Evolutionary conservation across 768 basidiomycete species (phyloP), one percentile per base, ranked within the genome.

Genomic region (Termitomyces sp.): DNA sequence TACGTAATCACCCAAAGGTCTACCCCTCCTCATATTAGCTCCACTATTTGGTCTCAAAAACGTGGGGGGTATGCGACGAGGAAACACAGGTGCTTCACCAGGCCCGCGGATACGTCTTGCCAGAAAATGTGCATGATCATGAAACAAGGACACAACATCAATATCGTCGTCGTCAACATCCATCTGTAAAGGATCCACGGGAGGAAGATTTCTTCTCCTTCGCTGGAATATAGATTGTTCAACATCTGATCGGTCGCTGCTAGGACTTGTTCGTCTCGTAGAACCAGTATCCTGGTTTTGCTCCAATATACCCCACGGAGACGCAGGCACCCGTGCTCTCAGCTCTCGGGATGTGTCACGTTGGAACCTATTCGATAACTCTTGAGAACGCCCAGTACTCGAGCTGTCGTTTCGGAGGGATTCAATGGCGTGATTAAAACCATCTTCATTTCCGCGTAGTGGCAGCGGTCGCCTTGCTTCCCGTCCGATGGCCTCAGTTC

Each of bases 1-100:
- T 69, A 90, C 67, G 51, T 75, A 81, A 65, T 80, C 79, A 26
- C 77, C 78, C 11, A 76, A 55, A 19, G 67, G 56, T 56, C 64
- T 61, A 12, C 62, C 60, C 53, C 69, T 55, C 33, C 67, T 64
- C 17, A 55, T 37, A 35, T 14, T 35, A 28, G 11, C 14, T 19
- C 44, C 54, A 28, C 52, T 42, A 54, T 56, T 55, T 3, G 38
- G n/a, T 40, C 62, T 58, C 30, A 62, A 41, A 14, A 59, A 62
- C 1, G 59, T 53, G 11, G 59, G 50, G 11, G 54, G 58, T 21
- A 64, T 46, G 8, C 59, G 57, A 43, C 50, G 35, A n/a, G 59
- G 60, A 41, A 66, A 63, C 47, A 64, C 60, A 15, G 60, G 46
- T 10, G 58, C 52, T 31, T 62, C 35, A 11, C 60, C 56, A 30